A percentile compares a stretch with the other conserved stretches of the same genome.
Conservation (phyloP, 2,329 filamentous ascomycete genomes). For the Botrytis medusae region DNA sequence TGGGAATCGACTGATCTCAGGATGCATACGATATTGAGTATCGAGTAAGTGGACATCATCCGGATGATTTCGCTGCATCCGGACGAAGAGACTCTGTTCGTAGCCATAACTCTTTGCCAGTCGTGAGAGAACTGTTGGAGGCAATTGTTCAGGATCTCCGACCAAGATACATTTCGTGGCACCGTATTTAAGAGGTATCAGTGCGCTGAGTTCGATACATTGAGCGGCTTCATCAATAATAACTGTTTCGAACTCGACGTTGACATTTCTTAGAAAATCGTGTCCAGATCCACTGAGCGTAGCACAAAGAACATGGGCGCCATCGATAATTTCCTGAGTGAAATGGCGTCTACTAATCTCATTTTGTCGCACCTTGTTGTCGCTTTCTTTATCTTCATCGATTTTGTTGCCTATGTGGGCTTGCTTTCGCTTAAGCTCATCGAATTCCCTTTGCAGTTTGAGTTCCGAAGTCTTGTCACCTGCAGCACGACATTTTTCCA, state of each 20-base stretch:
- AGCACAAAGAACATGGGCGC: constrained; percentile 89
- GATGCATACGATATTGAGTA: constrained; percentile 98
- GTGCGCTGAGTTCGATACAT: constrained; percentile 93
- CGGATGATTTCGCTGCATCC: constrained; percentile 93
- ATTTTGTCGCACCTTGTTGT: constrained; percentile 78
- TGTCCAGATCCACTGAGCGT: constrained; percentile 95
- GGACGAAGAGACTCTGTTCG: constrained; percentile 96
- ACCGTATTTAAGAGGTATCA: constrained; percentile 96
- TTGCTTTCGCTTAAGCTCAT: constrained; percentile 75
- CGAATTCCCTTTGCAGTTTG: constrained; percentile 72
- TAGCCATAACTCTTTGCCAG: constrained; percentile 91
- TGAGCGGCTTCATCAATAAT: constrained; percentile 98
- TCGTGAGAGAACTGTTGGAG: constrained; percentile 92
- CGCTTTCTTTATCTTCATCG: constrained; percentile 82
- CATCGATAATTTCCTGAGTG: constrained; percentile 88
- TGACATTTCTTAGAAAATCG: constrained; percentile 81
- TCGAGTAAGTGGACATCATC: constrained; percentile 91
- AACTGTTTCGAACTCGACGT: constrained; percentile 96
- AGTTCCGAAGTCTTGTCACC: constrained; percentile 50
- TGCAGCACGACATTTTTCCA: constrained; percentile 64
- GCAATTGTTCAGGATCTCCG: constrained; percentile 95
- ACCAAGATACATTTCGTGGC: constrained; percentile 96
- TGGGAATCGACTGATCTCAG: constrained; percentile 89
- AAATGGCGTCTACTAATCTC: constrained; percentile 81
- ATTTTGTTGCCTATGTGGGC: constrained; percentile 76